These are phyloP conservation scores for Pyrus betulifolia DNA, from an alignment of 306 rosid genomes.

Conservation along the genomic window DNA sequence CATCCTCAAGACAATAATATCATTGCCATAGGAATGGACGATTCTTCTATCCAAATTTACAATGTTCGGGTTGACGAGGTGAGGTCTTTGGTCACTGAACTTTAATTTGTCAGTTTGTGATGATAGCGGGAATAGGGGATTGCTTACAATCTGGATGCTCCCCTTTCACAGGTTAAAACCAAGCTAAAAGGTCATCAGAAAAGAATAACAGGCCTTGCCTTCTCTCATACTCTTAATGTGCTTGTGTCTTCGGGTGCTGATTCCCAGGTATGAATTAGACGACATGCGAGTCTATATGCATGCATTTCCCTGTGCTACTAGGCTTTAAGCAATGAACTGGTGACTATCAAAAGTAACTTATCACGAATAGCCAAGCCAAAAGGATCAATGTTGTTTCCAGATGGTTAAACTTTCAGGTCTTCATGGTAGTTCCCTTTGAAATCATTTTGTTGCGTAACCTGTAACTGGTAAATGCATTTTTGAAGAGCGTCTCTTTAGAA, in stretches of 20 bases:
- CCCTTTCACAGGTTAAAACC: slow-evolving; percentile 68
- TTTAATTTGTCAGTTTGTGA: slow-evolving; percentile 3
- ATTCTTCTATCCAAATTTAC: slow-evolving; percentile 89
- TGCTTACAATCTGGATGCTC: slow-evolving; percentile 4
- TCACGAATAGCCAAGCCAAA: not conserved
- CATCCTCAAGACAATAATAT: slow-evolving; percentile 99
- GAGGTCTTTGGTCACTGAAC: slow-evolving; percentile 48
- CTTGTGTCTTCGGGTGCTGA: slow-evolving; percentile 99
- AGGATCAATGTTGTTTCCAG: not conserved
- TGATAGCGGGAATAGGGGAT: not conserved
- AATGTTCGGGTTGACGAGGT: slow-evolving; percentile 97
- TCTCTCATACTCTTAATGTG: slow-evolving; percentile 74
- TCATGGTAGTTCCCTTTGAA: not conserved
- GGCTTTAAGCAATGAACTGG: not conserved
- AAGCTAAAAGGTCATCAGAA: slow-evolving; percentile 96
- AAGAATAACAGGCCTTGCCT: slow-evolving; percentile 98
- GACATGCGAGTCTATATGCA: not conserved
- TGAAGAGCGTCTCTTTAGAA: not conserved
- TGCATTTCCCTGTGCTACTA: not conserved
- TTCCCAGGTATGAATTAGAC: slow-evolving; percentile 69
- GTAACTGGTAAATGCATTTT: not conserved
- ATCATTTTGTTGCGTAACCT: not conserved
- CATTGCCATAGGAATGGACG: slow-evolving; percentile 99
- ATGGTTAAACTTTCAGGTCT: not conserved
- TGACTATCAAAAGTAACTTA: not conserved